Conservation (phyloP, 2,329 filamentous ascomycete species). For the Diaporthe nobilis region DNA sequence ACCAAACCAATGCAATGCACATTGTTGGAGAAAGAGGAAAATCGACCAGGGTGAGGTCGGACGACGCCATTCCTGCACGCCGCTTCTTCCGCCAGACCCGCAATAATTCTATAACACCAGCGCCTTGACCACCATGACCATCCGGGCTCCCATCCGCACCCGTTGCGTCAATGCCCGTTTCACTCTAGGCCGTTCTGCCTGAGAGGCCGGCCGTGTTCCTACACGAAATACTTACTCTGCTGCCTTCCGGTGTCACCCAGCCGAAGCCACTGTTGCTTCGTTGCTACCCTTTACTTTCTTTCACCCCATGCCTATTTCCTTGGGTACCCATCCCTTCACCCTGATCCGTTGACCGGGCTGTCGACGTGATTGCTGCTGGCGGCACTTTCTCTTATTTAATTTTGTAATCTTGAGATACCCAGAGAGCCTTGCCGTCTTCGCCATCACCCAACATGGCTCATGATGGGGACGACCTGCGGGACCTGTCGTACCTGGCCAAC, state of each 20-base stretch:
- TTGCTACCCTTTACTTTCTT: conserved; percentile 12
- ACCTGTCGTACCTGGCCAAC: conserved; percentile 11
- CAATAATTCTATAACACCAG: conserved; percentile 26
- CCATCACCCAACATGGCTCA: conserved; percentile 26
- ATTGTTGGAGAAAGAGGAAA: neutral
- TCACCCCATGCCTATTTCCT: neutral
- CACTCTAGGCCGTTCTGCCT: neutral
- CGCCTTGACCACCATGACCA: conserved; percentile 20
- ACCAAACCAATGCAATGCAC: conserved; percentile 29
- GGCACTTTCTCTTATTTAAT: conserved; percentile 29
- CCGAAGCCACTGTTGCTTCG: conserved; percentile 8
- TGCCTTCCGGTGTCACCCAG: conserved; percentile 23
- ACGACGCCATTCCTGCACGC: conserved; percentile 26
- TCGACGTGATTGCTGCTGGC: conserved; percentile 32
- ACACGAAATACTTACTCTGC: conserved; percentile 27
- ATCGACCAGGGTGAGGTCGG: conserved; percentile 3
- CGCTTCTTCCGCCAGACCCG: conserved; percentile 15
- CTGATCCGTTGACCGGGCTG: neutral
- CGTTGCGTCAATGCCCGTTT: conserved; percentile 27
- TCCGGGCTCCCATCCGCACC: neutral
- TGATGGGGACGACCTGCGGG: conserved; percentile 7
- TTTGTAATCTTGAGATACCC: conserved; percentile 20
- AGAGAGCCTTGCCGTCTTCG: neutral
- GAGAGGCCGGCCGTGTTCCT: neutral
- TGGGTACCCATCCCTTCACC: neutral